Conservation (phyloP, 192 early-diverging fungal genomes). For the Coemansia sp. region DNA sequence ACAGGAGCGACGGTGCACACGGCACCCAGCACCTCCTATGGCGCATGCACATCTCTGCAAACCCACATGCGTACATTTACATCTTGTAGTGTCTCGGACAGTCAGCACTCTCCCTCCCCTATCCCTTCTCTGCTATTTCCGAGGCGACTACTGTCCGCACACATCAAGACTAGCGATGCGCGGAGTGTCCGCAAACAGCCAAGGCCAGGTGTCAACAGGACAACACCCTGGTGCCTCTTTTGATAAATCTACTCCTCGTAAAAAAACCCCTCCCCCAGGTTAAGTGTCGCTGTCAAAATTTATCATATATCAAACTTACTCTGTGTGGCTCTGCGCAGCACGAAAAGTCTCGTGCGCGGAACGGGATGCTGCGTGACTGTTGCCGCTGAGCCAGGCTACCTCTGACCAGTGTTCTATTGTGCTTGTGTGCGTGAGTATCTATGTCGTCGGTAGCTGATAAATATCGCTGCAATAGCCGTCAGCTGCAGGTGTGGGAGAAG, state of each 20-base stretch:
- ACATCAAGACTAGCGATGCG: not conserved
- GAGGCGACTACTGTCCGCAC: not conserved
- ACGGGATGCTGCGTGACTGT: not conserved
- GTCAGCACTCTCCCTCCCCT: not conserved
- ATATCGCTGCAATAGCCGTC: not conserved
- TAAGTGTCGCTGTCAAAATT: not conserved
- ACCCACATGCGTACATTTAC: not conserved
- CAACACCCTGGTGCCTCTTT: not conserved
- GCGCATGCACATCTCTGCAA: not conserved
- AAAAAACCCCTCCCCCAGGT: not conserved
- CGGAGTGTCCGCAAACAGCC: not conserved
- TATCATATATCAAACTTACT: not conserved
- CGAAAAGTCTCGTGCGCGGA: not conserved
- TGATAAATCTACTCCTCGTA: not conserved
- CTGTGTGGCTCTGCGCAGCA: not conserved
- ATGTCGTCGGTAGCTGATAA: not conserved
- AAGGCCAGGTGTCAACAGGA: not conserved
- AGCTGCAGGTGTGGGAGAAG: not conserved
- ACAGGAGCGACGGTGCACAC: not conserved
- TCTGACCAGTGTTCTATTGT: not conserved
- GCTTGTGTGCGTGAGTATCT: not conserved
- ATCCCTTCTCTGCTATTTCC: not conserved
- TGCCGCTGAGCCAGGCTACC: not conserved
- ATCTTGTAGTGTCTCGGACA: not conserved
- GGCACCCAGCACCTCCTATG: not conserved